These are phyloP conservation scores for Camelina hispida DNA, from an alignment of 345 rosid genomes.

Conservation along the genomic window DNA sequence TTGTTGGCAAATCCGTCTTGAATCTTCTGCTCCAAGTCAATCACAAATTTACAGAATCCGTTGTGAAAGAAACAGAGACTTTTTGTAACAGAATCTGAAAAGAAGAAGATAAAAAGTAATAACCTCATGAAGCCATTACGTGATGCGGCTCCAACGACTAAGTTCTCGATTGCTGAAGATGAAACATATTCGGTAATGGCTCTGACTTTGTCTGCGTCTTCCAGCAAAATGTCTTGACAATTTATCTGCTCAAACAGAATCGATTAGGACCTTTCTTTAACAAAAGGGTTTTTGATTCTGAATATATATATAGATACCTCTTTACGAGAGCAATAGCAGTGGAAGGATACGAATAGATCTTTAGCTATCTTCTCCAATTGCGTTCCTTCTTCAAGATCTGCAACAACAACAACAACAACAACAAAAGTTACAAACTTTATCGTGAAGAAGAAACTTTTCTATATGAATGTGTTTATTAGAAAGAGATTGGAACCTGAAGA, in stretches of 20 bases:
- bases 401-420: not conserved
- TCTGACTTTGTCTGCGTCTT: constrained; percentile 67
- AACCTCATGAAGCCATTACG: constrained; percentile 80
- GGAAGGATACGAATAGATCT: constrained; percentile 81
- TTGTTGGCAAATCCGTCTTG: constrained; percentile 64
- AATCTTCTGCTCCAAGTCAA: constrained; percentile 58
- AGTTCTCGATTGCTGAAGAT: constrained; percentile 63
- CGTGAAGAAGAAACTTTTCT: not conserved
- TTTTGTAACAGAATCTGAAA: constrained; percentile 13
- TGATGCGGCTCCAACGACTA: constrained; percentile 82
- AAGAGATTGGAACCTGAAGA: constrained; percentile 27
- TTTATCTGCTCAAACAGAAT: constrained; percentile 50
- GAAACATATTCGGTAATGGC: constrained; percentile 76
- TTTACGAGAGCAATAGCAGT: constrained; percentile 86
- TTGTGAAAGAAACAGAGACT: not conserved
- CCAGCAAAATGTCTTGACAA: constrained; percentile 63
- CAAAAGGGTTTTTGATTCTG: not conserved
- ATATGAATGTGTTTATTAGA: too few species aligned
- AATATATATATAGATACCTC: constrained; percentile 52
- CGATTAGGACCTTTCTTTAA: not conserved
- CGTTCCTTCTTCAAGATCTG: constrained; percentile 37
- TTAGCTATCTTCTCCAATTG: constrained; percentile 59
- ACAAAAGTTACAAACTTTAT: not conserved
- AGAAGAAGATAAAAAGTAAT: not conserved
- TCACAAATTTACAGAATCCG: not conserved